These are phyloP conservation scores for Agaricus sinodeliciosus DNA, from an alignment of 768 basidiomycete species.

Conservation along the genomic window DNA sequence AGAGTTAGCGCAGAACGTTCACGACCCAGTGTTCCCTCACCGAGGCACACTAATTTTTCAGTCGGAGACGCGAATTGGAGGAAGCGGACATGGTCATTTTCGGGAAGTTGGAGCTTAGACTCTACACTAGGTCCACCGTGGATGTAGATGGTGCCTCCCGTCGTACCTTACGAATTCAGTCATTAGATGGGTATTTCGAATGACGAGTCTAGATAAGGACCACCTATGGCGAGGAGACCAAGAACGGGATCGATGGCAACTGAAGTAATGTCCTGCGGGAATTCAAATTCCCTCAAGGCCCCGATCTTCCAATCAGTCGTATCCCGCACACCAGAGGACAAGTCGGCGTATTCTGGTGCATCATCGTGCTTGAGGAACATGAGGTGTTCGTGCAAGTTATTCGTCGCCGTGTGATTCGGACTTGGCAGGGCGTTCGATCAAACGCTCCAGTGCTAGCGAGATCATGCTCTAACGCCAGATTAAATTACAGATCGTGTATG, in stretches of 20 bases:
- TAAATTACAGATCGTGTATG: constrained; percentile 1
- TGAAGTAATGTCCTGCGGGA: constrained; percentile 43
- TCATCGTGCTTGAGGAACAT: constrained; percentile 37
- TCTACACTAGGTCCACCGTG: constrained; percentile 67
- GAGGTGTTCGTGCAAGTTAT: background rate
- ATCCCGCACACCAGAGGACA: constrained; percentile 53
- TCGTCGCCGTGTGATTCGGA: no score
- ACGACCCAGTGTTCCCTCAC: constrained; percentile 27
- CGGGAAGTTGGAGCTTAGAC: constrained; percentile 37
- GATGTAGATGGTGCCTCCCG: constrained; percentile 54
- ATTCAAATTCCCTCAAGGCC: constrained; percentile 39
- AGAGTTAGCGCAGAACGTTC: constrained; percentile 1
- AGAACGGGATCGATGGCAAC: constrained; percentile 55
- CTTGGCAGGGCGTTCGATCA: background rate
- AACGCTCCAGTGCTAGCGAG: background rate
- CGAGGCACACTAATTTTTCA: constrained; percentile 54
- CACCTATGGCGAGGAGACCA: constrained; percentile 58
- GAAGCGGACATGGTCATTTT: constrained; percentile 45
- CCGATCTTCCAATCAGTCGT: constrained; percentile 51
- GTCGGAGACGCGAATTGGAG: constrained; percentile 53
- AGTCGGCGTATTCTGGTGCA: constrained; percentile 32
- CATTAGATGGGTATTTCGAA: constrained; percentile 4
- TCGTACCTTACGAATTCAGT: constrained; percentile 41
- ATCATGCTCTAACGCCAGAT: background rate
- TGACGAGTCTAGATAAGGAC: constrained; percentile 8